Conservation (phyloP, 805 yeast genomes). For the Metschnikowia orientalis region DNA sequence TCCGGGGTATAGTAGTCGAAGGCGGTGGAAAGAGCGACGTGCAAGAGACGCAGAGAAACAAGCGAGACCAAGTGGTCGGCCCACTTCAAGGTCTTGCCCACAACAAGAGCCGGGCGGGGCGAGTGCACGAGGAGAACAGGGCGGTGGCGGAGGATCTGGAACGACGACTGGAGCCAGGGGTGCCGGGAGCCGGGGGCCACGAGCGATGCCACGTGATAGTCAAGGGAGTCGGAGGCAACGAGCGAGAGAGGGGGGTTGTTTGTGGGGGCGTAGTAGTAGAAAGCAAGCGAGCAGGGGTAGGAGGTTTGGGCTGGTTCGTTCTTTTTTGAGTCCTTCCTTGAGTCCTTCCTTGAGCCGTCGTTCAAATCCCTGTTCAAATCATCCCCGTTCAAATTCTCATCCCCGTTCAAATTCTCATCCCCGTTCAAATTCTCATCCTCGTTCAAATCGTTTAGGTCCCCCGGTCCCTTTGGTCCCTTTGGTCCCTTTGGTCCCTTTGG, state of each 20-base stretch:
- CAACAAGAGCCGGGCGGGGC: constrained; percentile 34
- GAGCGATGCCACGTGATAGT: constrained; percentile 58
- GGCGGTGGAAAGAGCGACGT: constrained; percentile 55
- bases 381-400: no score
- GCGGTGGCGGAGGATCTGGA: constrained; percentile 23
- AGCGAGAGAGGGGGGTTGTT: constrained; percentile 17
- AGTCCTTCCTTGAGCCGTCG: no score
- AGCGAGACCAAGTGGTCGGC: constrained; percentile 53
- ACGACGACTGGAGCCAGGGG: constrained; percentile 20
- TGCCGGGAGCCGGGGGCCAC: constrained; percentile 24
- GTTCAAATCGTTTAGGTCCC: neutral
- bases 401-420: no score
- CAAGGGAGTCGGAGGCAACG: constrained; percentile 12
- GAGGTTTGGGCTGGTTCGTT: no score
- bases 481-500: no score
- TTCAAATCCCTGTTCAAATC: no score
- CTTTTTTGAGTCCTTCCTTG: no score
- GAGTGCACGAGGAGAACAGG: constrained; percentile 19
- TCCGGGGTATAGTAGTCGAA: constrained; percentile 43
- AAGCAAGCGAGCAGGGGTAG: constrained; percentile 1
- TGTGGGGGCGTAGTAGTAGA: no score
- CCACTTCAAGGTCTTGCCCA: constrained; percentile 67
- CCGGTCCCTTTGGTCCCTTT: no score
- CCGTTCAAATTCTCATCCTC: no score
- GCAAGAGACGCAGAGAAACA: constrained; percentile 46